These are phyloP conservation scores for Coemansia sp. DNA, from an alignment of 192 early-diverging fungal species.

Conservation along the genomic window DNA sequence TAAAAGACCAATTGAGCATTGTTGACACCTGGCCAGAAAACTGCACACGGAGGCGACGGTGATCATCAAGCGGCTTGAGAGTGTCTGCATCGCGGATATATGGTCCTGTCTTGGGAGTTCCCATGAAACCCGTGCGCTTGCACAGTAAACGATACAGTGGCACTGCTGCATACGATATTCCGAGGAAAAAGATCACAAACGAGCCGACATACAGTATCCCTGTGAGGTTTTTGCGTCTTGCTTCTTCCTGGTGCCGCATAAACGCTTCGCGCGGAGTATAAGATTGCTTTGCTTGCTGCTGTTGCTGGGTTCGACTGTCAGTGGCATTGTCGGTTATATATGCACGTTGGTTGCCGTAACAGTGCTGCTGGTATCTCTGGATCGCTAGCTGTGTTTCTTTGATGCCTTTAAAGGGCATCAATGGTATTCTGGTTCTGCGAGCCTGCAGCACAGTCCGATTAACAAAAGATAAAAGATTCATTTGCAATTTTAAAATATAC, in stretches of 20 bases:
- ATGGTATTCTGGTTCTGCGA: background rate
- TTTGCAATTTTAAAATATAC: background rate
- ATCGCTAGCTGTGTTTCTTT: background rate
- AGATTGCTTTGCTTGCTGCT: background rate
- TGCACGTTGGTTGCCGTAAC: background rate
- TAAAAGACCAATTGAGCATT: slow-evolving; percentile 84
- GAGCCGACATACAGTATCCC: slow-evolving; percentile 76
- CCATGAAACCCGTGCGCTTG: slow-evolving; percentile 87
- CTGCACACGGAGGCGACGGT: slow-evolving; percentile 66
- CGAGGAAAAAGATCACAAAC: slow-evolving; percentile 80
- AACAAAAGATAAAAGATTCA: background rate
- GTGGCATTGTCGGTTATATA: background rate
- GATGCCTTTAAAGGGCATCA: background rate
- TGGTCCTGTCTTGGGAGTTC: slow-evolving; percentile 79
- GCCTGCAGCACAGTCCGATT: background rate
- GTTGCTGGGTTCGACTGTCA: background rate
- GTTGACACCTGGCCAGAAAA: slow-evolving; percentile 77
- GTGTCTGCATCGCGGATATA: slow-evolving; percentile 60
- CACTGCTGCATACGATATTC: slow-evolving; percentile 89
- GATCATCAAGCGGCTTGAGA: slow-evolving; percentile 62
- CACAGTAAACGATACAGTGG: slow-evolving; percentile 95
- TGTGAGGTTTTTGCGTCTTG: slow-evolving; percentile 39
- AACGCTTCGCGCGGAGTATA: slow-evolving; percentile 26
- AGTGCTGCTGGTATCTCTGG: background rate
- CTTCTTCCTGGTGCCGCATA: slow-evolving; percentile 26